Percentiles rank a stretch among this genome's conserved stretches.
These are phyloP conservation scores for Luffa aegyptiaca DNA, from an alignment of 306 rosid species.

Conservation along the genomic window DNA sequence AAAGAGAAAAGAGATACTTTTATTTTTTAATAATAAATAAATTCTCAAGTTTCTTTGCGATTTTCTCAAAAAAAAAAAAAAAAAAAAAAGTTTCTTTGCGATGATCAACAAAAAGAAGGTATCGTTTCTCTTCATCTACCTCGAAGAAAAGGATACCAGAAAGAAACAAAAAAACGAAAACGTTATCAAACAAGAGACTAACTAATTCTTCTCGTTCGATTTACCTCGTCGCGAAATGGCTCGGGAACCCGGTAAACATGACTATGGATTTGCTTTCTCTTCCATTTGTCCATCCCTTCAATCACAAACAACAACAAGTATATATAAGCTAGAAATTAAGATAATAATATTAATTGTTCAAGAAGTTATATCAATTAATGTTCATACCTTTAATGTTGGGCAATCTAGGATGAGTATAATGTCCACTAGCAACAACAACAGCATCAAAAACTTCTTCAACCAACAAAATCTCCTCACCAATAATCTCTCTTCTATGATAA, in stretches of 20 bases:
- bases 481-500: not conserved
- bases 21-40: too few relatives aligned
- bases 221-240: constrained; percentile 68
- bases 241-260: constrained; percentile 75
- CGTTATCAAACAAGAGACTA: not conserved
- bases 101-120: too few relatives aligned
- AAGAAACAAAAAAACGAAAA: too few relatives aligned
- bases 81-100: too few relatives aligned
- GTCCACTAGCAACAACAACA: constrained; percentile 85
- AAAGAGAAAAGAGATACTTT: too few relatives aligned
- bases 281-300: constrained; percentile 83
- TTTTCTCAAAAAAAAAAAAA: too few relatives aligned
- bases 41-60: too few relatives aligned
- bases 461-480: not conserved
- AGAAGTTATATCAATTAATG: too few relatives aligned
- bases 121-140: too few relatives aligned
- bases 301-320: not conserved
- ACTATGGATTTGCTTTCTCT: constrained; percentile 77
- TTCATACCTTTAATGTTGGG: constrained; percentile 60
- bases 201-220: too few relatives aligned
- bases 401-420: constrained; percentile 72
- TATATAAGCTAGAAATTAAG: not conserved
- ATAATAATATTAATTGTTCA: not conserved
- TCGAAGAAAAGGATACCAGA: too few relatives aligned
- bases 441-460: constrained; percentile 77